Evolutionary conservation across 345 rosid genomes (phyloP), one percentile per base, ranked within the genome.

Genomic region (Dipteronia dyeriana): DNA sequence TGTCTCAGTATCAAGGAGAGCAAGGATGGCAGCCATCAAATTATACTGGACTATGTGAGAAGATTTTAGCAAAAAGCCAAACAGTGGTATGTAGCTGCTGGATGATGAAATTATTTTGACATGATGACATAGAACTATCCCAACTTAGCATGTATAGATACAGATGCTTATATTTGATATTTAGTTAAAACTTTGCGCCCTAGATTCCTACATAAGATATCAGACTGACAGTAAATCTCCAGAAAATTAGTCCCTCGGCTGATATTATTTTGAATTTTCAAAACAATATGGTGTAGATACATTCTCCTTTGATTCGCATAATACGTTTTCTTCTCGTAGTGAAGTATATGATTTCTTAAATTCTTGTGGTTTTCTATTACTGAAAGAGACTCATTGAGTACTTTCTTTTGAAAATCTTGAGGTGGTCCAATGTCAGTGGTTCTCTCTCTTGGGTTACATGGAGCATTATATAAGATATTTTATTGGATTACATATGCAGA

Each of bases 51-150:
- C 86, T 95, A 12, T 92, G 97, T 39, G 98, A 95, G 86, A 95
- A 93, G 88, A 85, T 95, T 80, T 81, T 93, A 68, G 87, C 98
- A 10, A 93, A 92, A 90, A 95, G 99, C 87, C 97, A 95, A 83
- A 89, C 95, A 39, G 92, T 95, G 96, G 99, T 95, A 91, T 75
- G 96, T 82, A 80, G 29, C 68, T 74, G n/a, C 68, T 70, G 63
- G 67, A 78, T 54, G 66, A 73, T 61, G 20, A 61, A 51, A 34
- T 39, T 7, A 13, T 78, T 4, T 43, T 62, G 64, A 13, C 9
- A 8, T 74, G 47, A 9, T 47, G 43, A 22, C 69, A 34, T 60
- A 66, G n/a, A 13, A 43, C 57, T 20, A 12, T 54, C 54, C 45
- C 23, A 9, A 59, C 14, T 45, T 45, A 45, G 49, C 49, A 45